Conservation (phyloP, 441 rosid species). For the Corymbia citriodora region DNA sequence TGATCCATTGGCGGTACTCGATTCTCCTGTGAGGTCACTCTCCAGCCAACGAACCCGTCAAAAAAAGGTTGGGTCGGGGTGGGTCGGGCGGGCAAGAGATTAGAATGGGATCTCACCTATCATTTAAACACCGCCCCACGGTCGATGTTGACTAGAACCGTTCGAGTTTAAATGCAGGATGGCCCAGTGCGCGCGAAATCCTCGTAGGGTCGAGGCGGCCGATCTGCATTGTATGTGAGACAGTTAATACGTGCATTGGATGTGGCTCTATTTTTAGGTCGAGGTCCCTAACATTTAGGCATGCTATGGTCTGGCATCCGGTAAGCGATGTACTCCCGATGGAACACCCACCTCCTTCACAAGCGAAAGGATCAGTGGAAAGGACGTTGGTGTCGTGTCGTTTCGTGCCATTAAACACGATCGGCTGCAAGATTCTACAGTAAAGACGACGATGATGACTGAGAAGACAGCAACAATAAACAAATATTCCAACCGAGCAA, state of each 20-base stretch:
- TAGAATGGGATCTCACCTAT: neutral
- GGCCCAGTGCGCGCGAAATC: neutral
- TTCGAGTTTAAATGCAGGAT: neutral
- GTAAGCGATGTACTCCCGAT: neutral
- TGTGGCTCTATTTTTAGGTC: neutral
- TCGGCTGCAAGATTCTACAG: neutral
- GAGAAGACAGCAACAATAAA: neutral
- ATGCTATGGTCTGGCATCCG: neutral
- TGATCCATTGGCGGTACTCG: neutral
- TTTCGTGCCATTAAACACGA: neutral
- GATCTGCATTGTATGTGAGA: neutral
- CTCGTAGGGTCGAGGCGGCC: neutral
- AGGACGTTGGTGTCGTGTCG: neutral
- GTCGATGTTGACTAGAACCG: neutral
- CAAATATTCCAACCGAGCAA: neutral
- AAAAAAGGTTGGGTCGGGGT: neutral
- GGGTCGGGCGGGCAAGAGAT: neutral
- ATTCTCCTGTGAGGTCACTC: neutral
- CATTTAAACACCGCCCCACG: neutral
- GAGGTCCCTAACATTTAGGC: neutral
- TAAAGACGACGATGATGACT: neutral
- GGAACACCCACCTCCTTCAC: neutral
- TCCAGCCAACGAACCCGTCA: neutral
- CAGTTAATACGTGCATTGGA: neutral
- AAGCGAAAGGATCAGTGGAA: neutral